Evolutionary conservation across 192 early-diverging fungal genomes (phyloP), one percentile per base, ranked within the genome.

Genomic region (Backusella macrospora): DNA sequence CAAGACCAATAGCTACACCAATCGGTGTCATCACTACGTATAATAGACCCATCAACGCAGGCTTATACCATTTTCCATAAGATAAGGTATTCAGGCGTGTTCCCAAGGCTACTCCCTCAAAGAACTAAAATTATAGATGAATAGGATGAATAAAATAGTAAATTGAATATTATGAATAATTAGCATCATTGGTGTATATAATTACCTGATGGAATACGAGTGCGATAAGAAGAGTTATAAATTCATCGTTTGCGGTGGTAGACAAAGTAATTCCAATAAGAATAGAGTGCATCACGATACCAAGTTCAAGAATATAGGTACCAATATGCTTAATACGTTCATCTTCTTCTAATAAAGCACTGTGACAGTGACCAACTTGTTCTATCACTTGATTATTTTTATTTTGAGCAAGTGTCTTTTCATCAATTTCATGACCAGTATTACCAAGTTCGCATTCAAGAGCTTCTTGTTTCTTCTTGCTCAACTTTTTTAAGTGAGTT

Each of bases 1-100:
- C 90, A 74, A 95, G 88, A 45, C 95, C 95, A 70, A 95, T 90
- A 21, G 86, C 83, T 48, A 93, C 84, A 66, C 95, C 95, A 14
- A 95, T 42, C 2, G 94, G 94, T 6, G 94, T 95, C n/a, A 88
- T 90, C 7, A 96, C 65, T 34, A 89, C 83, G 76, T 90, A 95
- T 14, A 82, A 39, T 0, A 81, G 49, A 14, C 87, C 86, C 73
- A 87, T 87, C 15, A 82, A 8, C 0, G 80, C n/a, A 5, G 87
- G 76, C 39, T 82, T 72, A 26, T 63, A 47, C 14, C 63, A 71
- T 7, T 48, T 66, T 10, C 21, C 39, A 70, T 79, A 74, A 0
- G 72, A 62, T 48, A 83, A n/a, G 6, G 80, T 79, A 10, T 74
- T 79, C 13, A 86, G 78, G 21, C 85, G 77, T 39, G 82, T 76